Evolutionary conservation across 208 protist genomes (phyloP).

Genomic region (Leishmania gerbilli): DNA sequence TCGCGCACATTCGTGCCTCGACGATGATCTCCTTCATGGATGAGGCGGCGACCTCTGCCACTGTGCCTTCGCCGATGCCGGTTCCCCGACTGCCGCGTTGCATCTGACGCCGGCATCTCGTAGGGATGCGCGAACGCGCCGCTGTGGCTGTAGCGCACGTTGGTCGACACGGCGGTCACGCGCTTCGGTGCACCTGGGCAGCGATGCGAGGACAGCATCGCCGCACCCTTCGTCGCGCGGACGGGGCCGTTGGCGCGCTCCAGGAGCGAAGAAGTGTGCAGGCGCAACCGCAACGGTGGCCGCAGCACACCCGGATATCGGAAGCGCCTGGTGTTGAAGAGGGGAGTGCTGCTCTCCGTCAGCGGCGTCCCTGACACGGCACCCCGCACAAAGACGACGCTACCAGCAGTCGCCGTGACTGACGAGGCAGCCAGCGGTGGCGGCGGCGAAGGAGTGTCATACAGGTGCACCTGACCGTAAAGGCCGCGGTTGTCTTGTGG

Average conservation of each 20-base stretch:
- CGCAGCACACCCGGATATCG: background rate
- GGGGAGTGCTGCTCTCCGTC: background rate
- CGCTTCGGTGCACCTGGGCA: background rate
- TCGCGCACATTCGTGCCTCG: background rate
- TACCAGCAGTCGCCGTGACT: background rate
- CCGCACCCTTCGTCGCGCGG: background rate
- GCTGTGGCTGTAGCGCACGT: background rate
- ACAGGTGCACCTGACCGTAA: slow-evolving; percentile 1
- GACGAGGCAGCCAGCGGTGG: background rate
- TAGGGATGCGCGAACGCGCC: background rate
- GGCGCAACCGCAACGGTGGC: background rate
- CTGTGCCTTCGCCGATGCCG: background rate
- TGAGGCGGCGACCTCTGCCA: background rate
- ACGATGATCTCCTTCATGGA: background rate
- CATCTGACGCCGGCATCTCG: background rate
- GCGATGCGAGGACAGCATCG: background rate
- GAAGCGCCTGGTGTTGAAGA: background rate
- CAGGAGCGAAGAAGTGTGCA: background rate
- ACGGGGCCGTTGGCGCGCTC: background rate
- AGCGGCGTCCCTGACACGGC: background rate
- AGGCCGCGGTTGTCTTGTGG: background rate
- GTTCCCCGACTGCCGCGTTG: background rate
- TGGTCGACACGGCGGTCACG: background rate
- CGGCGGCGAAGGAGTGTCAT: background rate
- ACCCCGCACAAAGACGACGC: background rate